Evolutionary conservation across 352 stramenopile genomes (phyloP).

Genomic region (Phytophthora ramorum): DNA sequence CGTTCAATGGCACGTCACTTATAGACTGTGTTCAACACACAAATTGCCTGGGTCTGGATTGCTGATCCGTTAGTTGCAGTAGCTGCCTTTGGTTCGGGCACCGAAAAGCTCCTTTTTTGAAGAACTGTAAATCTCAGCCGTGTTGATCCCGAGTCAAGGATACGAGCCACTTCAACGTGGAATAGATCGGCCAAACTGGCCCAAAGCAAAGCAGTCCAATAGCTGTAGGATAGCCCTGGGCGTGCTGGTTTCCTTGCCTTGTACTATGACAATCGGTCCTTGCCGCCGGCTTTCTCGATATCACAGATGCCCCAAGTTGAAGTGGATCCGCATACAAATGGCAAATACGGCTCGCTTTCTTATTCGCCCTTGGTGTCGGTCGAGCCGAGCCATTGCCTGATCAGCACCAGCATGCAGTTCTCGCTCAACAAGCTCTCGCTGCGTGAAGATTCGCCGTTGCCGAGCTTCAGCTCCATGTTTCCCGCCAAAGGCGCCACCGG

Average conservation of each 20-base stretch:
- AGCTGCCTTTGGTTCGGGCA: not conserved
- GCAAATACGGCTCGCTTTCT: constrained; percentile 20
- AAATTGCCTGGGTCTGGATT: no score
- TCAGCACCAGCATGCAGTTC: constrained; percentile 22
- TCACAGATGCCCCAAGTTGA: constrained; percentile 31
- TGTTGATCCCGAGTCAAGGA: not conserved
- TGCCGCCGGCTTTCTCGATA: constrained; percentile 31
- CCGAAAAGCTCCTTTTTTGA: not conserved
- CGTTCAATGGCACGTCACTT: no score
- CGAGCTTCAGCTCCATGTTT: constrained; percentile 31
- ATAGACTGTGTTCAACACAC: no score
- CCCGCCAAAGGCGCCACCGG: constrained; percentile 5
- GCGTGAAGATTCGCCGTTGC: constrained; percentile 19
- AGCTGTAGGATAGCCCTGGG: not conserved
- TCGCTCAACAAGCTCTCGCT: constrained; percentile 21
- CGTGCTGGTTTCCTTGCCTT: not conserved
- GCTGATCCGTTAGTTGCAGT: no score
- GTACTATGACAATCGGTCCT: not conserved
- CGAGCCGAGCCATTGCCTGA: not conserved
- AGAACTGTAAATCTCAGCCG: not conserved
- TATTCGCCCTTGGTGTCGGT: constrained; percentile 18
- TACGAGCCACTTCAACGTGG: not conserved
- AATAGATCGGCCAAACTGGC: not conserved
- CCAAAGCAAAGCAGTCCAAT: not conserved
- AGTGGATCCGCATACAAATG: constrained; percentile 24